Conservation (phyloP, 441 rosid genomes). For the Cnidoscolus chayamansa region DNA sequence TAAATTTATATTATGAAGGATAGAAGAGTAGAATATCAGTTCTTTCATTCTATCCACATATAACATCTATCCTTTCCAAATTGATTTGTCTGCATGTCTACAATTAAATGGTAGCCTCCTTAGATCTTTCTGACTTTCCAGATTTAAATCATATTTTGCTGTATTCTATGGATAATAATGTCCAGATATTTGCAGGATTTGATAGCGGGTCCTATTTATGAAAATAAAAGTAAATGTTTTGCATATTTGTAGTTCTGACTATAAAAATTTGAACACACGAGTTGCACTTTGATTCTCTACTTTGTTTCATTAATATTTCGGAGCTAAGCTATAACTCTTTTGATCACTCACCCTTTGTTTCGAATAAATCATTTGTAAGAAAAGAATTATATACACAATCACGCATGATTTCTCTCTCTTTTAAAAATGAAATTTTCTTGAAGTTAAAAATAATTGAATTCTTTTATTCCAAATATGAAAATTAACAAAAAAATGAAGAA, state of each 20-base stretch:
- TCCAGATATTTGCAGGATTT: neutral
- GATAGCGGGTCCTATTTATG: neutral
- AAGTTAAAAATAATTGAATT: too few relatives aligned
- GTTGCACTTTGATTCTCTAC: too few relatives aligned
- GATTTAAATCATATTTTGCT: neutral
- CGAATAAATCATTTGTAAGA: too few relatives aligned
- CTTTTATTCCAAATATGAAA: too few relatives aligned
- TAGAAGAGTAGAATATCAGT: neutral
- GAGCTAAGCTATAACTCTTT: too few relatives aligned
- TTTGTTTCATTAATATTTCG: too few relatives aligned
- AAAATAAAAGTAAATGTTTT: neutral
- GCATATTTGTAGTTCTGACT: neutral
- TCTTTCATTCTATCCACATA: neutral
- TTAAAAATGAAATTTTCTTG: too few relatives aligned
- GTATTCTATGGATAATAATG: neutral
- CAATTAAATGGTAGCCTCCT: neutral
- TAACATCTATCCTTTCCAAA: neutral
- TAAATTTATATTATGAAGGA: neutral
- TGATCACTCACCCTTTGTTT: neutral
- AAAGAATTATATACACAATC: too few relatives aligned
- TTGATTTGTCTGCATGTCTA: neutral
- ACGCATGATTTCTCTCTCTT: too few relatives aligned
- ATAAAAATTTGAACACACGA: too few relatives aligned
- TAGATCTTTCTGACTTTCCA: neutral
- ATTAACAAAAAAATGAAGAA: too few relatives aligned